phyloP scores from a whole-genome alignment of 1,284 basidiomycete species.

The Ganoderma multipileum region DNA sequence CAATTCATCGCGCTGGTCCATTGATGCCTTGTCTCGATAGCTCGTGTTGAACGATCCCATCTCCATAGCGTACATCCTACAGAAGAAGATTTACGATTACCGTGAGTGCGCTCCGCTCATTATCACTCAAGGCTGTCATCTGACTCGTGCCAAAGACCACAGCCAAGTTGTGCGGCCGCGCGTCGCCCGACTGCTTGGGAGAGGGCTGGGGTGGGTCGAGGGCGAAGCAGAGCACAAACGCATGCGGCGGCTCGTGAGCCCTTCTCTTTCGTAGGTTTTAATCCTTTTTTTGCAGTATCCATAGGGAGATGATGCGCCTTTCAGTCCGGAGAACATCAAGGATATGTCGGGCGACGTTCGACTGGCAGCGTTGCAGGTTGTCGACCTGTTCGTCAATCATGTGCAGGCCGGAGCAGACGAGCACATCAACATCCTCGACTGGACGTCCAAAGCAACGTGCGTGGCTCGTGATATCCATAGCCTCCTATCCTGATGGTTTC shows the following conservation, averaged over 20 bases:
- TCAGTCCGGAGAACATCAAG: slow-evolving; percentile 23
- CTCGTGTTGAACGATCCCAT: slow-evolving; percentile 38
- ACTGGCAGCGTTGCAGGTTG: slow-evolving; percentile 26
- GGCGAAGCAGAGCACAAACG: slow-evolving; percentile 41
- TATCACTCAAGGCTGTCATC: neutral
- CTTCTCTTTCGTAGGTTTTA: slow-evolving; percentile 34
- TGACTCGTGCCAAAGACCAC: slow-evolving; percentile 26
- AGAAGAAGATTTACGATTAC: slow-evolving; percentile 37
- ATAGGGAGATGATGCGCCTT: neutral
- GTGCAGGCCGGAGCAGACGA: slow-evolving; percentile 1
- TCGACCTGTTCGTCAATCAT: slow-evolving; percentile 8
- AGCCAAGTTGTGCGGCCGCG: slow-evolving; percentile 39
- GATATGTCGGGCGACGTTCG: slow-evolving; percentile 22
- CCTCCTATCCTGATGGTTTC: neutral
- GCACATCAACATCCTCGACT: slow-evolving; percentile 31
- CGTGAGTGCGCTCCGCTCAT: slow-evolving; percentile 21
- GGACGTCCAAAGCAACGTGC: slow-evolving; percentile 31
- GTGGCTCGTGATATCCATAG: neutral
- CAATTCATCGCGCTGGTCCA: neutral
- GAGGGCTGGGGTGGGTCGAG: slow-evolving; percentile 41
- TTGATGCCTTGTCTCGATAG: slow-evolving; percentile 18
- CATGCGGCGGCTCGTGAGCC: slow-evolving; percentile 36
- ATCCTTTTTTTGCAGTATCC: neutral
- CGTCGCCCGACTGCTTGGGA: slow-evolving; percentile 41
- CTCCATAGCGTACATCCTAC: slow-evolving; percentile 37